A percentile compares a stretch with the other conserved stretches of the same genome.
These are phyloP conservation scores for Aspergillus jensenii DNA, from an alignment of 2,329 filamentous ascomycete species.

Conservation along the genomic window DNA sequence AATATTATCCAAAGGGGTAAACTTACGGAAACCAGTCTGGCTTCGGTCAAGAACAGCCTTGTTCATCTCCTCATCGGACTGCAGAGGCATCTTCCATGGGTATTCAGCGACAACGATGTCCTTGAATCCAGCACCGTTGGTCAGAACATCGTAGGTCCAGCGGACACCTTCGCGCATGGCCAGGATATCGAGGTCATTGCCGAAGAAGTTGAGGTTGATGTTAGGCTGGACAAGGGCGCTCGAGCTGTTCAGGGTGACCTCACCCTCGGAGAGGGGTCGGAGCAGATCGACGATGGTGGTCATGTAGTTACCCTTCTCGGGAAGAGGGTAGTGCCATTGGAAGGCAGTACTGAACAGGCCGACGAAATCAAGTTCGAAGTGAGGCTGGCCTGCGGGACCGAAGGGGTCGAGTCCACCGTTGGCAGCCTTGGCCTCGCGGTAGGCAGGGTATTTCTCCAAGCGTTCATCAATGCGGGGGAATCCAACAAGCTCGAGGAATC, in stretches of 20 bases:
- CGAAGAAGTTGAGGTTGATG: conserved; percentile 48
- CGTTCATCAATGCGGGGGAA: conserved; percentile 37
- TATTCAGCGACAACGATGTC: conserved; percentile 47
- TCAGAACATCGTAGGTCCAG: conserved; percentile 57
- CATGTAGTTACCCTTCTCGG: conserved; percentile 50
- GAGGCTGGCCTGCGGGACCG: conserved; percentile 57
- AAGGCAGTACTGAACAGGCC: conserved; percentile 56
- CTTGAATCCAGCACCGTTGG: conserved; percentile 56
- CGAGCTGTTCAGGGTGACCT: conserved; percentile 43
- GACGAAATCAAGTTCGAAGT: conserved; percentile 65
- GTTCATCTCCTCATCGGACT: conserved; percentile 58
- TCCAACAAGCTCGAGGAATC: conserved; percentile 53
- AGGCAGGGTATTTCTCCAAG: conserved; percentile 44
- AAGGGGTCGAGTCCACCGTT: conserved; percentile 54
- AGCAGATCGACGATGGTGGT: conserved; percentile 58
- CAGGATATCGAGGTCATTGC: conserved; percentile 54
- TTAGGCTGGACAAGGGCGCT: conserved; percentile 33
- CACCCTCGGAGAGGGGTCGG: conserved; percentile 44
- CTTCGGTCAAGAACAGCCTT: conserved; percentile 54
- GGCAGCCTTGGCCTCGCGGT: conserved; percentile 44
- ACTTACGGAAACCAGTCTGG: conserved; percentile 1
- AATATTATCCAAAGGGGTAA: not conserved
- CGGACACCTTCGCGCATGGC: conserved; percentile 60
- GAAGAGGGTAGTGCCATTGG: conserved; percentile 50
- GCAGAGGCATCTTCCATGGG: conserved; percentile 60